Evolutionary conservation across 768 basidiomycete species (phyloP).

Genomic region (Suillus luteus): DNA sequence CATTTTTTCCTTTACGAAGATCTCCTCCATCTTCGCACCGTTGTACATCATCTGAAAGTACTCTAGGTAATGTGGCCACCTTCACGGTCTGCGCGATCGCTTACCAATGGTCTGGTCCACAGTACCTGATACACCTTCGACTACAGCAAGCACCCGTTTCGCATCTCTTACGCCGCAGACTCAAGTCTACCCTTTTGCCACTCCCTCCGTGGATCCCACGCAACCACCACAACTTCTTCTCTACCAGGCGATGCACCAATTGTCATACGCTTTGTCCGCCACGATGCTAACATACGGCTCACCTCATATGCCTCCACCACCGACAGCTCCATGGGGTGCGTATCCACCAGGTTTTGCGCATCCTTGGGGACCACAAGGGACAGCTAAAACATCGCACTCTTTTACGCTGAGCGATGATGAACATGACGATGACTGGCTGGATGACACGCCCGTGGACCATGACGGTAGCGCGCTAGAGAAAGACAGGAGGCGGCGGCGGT

Average conservation of each 20-base stretch:
- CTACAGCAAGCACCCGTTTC: conserved; percentile 6
- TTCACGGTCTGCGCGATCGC: not conserved
- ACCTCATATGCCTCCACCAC: not conserved
- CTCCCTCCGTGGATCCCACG: conserved; percentile 32
- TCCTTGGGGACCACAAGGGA: conserved; percentile 23
- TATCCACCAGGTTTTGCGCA: conserved; percentile 24
- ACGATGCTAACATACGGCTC: conserved; percentile 29
- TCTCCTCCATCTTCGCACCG: not conserved
- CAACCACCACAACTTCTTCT: conserved; percentile 41
- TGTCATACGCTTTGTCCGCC: conserved; percentile 41
- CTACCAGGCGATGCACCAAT: conserved; percentile 43
- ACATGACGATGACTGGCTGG: conserved; percentile 14
- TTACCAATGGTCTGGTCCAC: not conserved
- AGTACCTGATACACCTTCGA: conserved; percentile 3
- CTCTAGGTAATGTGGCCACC: not conserved
- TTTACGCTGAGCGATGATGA: conserved; percentile 46
- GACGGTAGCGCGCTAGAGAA: conserved; percentile 29
- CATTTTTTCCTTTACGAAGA: not conserved
- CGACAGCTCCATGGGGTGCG: conserved; percentile 10
- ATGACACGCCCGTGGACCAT: not conserved
- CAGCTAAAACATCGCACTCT: conserved; percentile 49
- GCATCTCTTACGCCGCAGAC: not conserved
- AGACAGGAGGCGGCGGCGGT: conserved; percentile 1
- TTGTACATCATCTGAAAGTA: not conserved
- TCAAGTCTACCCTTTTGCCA: conserved; percentile 26